These are phyloP conservation scores for Peronosclerospora sorghi DNA, from an alignment of 352 stramenopile genomes.

Conservation along the genomic window DNA sequence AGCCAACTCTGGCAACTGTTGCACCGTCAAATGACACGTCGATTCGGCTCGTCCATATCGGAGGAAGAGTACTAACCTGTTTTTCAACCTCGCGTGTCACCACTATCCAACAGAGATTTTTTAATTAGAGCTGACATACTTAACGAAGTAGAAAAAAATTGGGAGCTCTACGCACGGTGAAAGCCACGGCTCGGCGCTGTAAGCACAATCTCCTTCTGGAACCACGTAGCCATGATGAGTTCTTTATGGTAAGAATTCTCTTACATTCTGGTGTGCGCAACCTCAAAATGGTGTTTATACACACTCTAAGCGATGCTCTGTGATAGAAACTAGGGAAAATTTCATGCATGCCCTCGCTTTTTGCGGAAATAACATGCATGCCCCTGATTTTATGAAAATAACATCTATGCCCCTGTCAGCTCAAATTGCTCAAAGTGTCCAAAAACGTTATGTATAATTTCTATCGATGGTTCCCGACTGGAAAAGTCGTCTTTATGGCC, in stretches of 20 bases:
- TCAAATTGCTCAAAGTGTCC: too few species aligned
- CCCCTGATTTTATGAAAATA: too few species aligned
- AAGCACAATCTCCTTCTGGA: conserved; percentile 82
- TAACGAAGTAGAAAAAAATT: not conserved
- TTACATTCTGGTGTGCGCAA: too few species aligned
- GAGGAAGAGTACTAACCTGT: conserved; percentile 28
- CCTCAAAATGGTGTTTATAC: too few species aligned
- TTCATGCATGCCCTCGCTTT: too few species aligned
- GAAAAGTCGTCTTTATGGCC: too few species aligned
- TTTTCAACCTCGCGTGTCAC: conserved; percentile 76
- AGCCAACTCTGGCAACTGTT: conserved; percentile 44
- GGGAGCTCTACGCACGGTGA: conserved; percentile 33
- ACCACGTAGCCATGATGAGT: conserved; percentile 47
- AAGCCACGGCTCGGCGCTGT: conserved; percentile 71
- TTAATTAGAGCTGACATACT: not conserved
- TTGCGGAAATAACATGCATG: too few species aligned
- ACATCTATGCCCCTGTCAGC: too few species aligned
- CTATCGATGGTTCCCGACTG: too few species aligned
- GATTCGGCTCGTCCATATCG: not conserved
- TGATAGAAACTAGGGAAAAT: too few species aligned
- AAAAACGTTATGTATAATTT: too few species aligned
- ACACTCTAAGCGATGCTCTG: too few species aligned
- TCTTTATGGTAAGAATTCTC: not conserved
- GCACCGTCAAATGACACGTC: not conserved
- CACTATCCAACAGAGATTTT: conserved; percentile 27